phyloP scores from a whole-genome alignment of 2,329 filamentous ascomycete genomes.

The Colletotrichum theobromicola region DNA sequence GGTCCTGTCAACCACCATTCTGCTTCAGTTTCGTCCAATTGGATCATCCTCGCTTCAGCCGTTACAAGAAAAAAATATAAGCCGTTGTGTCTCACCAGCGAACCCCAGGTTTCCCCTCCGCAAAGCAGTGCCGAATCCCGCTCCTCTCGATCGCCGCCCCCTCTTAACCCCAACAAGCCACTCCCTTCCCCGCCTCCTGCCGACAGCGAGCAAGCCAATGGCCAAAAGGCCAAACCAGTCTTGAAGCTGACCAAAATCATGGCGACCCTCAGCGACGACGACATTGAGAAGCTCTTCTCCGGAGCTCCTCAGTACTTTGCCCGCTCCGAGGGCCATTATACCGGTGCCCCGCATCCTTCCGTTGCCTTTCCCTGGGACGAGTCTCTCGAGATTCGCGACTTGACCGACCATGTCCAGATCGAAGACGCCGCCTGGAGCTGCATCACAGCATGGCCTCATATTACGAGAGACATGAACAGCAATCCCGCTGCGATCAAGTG shows the following conservation, averaged over 20 bases:
- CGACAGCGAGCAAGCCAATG: conserved; percentile 45
- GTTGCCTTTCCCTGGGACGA: conserved; percentile 74
- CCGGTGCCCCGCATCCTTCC: conserved; percentile 64
- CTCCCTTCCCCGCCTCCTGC: conserved; percentile 57
- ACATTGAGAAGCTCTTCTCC: conserved; percentile 74
- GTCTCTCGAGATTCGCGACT: conserved; percentile 63
- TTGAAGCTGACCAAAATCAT: conserved; percentile 64
- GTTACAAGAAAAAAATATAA: not conserved
- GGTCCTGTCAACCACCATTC: not conserved
- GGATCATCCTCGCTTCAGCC: conserved; percentile 21
- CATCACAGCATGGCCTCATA: conserved; percentile 67
- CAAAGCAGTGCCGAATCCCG: conserved; percentile 23
- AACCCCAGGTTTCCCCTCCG: conserved; percentile 23
- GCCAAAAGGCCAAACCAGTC: conserved; percentile 45
- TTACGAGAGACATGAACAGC: conserved; percentile 56
- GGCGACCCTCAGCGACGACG: conserved; percentile 60
- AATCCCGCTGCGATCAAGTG: conserved; percentile 48
- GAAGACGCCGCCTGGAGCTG: conserved; percentile 68
- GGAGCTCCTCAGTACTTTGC: conserved; percentile 77
- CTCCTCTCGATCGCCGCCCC: conserved; percentile 29
- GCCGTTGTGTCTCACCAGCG: conserved; percentile 21
- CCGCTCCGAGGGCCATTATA: conserved; percentile 63
- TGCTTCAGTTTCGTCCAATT: not conserved
- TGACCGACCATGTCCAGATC: conserved; percentile 69
- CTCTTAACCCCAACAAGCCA: conserved; percentile 59